phyloP scores from a whole-genome alignment of 805 yeast genomes.

The Teunomyces panamensis region DNA sequence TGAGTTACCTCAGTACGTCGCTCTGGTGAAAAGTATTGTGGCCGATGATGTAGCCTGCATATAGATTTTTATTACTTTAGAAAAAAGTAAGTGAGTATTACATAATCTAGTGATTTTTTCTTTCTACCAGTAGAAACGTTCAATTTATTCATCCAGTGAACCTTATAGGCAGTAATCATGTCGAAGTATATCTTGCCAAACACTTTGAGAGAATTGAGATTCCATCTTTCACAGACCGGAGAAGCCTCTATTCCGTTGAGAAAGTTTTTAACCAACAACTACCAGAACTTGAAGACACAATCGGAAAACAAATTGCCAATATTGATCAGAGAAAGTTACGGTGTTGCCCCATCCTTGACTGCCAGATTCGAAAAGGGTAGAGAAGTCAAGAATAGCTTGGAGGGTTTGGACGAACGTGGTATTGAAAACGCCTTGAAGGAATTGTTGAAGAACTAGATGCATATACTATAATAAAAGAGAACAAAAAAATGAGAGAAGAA shows the following conservation, averaged over 20 bases:
- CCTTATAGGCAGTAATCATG: conserved; percentile 20
- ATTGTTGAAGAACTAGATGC: conserved; percentile 28
- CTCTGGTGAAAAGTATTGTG: conserved; percentile 7
- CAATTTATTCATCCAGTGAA: conserved; percentile 4
- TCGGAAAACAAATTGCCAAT: conserved; percentile 67
- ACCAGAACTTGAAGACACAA: conserved; percentile 57
- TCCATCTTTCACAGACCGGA: conserved; percentile 80
- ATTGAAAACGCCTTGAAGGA: conserved; percentile 39
- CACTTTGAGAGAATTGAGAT: conserved; percentile 74
- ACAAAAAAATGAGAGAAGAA: background rate
- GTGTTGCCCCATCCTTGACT: conserved; percentile 68
- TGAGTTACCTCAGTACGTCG: conserved; percentile 25
- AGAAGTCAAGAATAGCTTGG: conserved; percentile 48
- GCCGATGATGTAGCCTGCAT: conserved; percentile 5
- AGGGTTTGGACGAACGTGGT: conserved; percentile 46
- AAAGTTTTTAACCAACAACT: conserved; percentile 58
- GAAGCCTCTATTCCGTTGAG: conserved; percentile 65
- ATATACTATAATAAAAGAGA: conserved; percentile 1
- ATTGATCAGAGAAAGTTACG: conserved; percentile 72
- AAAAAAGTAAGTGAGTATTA: background rate
- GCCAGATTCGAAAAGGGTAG: conserved; percentile 65
- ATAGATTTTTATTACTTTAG: background rate
- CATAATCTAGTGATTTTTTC: background rate
- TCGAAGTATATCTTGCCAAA: conserved; percentile 46
- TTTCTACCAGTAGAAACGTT: conserved; percentile 10